Evolutionary conservation across 2,329 filamentous ascomycete genomes (phyloP).

Genomic region (Pseudogymnoascus destructans): DNA sequence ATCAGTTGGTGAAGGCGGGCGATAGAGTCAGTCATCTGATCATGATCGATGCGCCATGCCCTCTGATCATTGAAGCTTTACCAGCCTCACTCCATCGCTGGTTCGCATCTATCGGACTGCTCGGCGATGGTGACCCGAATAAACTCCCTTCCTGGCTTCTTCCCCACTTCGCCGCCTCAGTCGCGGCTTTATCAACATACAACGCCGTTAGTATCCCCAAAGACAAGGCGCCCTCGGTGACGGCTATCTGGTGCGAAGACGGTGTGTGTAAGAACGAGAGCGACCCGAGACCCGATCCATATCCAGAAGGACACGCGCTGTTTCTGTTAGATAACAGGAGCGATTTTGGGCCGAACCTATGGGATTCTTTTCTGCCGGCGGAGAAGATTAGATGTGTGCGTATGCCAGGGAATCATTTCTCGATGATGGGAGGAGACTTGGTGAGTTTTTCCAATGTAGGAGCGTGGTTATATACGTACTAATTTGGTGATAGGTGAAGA

Average conservation of each 20-base stretch:
- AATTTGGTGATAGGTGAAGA: slow-evolving; percentile 6
- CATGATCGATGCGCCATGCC: slow-evolving; percentile 54
- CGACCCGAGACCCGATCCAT: slow-evolving; percentile 50
- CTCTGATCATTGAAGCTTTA: slow-evolving; percentile 54
- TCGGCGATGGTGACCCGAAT: slow-evolving; percentile 46
- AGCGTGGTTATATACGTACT: background rate
- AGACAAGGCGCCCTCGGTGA: slow-evolving; percentile 45
- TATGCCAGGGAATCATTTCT: slow-evolving; percentile 63
- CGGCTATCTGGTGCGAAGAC: slow-evolving; percentile 59
- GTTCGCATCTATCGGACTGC: slow-evolving; percentile 58
- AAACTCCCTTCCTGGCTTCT: slow-evolving; percentile 62
- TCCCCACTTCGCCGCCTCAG: slow-evolving; percentile 57
- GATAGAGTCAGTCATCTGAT: slow-evolving; percentile 47
- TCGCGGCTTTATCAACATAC: slow-evolving; percentile 56
- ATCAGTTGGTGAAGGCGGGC: slow-evolving; percentile 43
- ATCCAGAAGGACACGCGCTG: slow-evolving; percentile 45
- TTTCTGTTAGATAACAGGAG: slow-evolving; percentile 63
- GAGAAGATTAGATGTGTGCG: slow-evolving; percentile 50
- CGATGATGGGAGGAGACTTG: slow-evolving; percentile 55
- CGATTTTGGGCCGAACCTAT: slow-evolving; percentile 57
- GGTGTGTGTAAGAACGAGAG: slow-evolving; percentile 56
- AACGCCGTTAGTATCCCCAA: slow-evolving; percentile 49
- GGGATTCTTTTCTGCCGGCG: slow-evolving; percentile 50
- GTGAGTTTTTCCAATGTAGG: slow-evolving; percentile 26
- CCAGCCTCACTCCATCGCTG: slow-evolving; percentile 52